phyloP scores from a whole-genome alignment of 2,329 filamentous ascomycete species.

The Neonectria faginata region DNA sequence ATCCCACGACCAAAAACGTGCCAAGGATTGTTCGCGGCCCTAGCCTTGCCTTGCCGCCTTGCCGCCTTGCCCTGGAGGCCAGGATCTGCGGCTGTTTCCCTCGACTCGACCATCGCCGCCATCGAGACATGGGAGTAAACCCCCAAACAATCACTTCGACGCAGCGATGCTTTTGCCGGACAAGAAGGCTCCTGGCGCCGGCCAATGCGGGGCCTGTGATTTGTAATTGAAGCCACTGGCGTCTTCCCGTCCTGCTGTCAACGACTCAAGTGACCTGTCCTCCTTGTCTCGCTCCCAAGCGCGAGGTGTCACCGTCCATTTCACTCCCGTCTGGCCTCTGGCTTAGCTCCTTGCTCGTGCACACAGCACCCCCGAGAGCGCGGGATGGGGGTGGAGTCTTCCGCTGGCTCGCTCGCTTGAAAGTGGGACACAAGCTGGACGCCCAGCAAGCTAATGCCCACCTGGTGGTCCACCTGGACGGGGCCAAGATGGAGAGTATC shows the following conservation, averaged over 20 bases:
- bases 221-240: background rate
- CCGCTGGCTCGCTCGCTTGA: conserved; percentile 20
- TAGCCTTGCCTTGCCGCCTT: conserved; percentile 12
- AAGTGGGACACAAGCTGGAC: conserved; percentile 11
- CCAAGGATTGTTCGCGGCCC: conserved; percentile 20
- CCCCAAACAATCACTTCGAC: conserved; percentile 8
- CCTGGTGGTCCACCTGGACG: conserved; percentile 11
- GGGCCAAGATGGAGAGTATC: conserved; percentile 17
- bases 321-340: background rate
- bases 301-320: background rate
- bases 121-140: conserved; percentile 20
- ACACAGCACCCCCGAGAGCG: conserved; percentile 7
- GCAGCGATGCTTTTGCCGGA: conserved; percentile 2
- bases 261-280: background rate
- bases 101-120: conserved; percentile 12
- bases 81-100: conserved; percentile 17
- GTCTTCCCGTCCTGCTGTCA: background rate
- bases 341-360: conserved; percentile 4
- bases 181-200: background rate
- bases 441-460: conserved; percentile 15
- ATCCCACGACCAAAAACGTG: conserved; percentile 14
- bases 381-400: conserved; percentile 25
- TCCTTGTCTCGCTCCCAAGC: too few species aligned
- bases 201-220: background rate
- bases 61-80: conserved; percentile 15